These are phyloP conservation scores for Eutrema heterophyllum DNA, from an alignment of 345 rosid genomes.

Conservation along the genomic window DNA sequence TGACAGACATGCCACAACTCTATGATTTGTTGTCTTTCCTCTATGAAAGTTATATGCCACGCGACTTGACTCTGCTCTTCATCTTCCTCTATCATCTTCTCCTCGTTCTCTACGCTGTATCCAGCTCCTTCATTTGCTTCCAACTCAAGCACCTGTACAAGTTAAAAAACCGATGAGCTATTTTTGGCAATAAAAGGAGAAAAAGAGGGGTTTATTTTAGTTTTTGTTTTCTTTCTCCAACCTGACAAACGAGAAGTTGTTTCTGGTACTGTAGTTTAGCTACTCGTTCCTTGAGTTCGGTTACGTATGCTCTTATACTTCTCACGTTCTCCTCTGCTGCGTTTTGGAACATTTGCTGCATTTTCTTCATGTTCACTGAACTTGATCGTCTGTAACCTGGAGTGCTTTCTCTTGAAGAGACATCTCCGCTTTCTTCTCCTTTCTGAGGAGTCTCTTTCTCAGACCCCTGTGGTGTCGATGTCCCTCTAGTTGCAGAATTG, in stretches of 20 bases:
- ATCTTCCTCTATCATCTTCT: conserved; percentile 39
- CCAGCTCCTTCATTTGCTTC: conserved; percentile 98
- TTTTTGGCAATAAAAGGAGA: background rate
- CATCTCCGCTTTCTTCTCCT: conserved; percentile 80
- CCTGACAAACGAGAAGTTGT: conserved; percentile 99
- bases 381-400: conserved; percentile 73
- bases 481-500: conserved; percentile 38
- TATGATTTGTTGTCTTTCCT: conserved; percentile 89
- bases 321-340: conserved; percentile 99
- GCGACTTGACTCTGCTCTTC: conserved; percentile 63
- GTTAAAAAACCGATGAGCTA: background rate
- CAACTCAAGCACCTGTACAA: conserved; percentile 79
- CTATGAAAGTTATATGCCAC: conserved; percentile 78
- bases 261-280: conserved; percentile 98
- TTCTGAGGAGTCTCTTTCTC: conserved; percentile 75
- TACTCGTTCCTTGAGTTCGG: conserved; percentile 92
- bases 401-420: conserved; percentile 72
- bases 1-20: conserved; percentile 89
- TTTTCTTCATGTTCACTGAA: conserved; percentile 95
- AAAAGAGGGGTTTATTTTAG: background rate
- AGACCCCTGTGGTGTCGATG: conserved; percentile 34
- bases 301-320: conserved; percentile 87
- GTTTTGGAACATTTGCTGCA: conserved; percentile 98
- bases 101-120: conserved; percentile 55
- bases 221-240: conserved; percentile 14